Conservation (phyloP, 2,329 filamentous ascomycete genomes). For the Phaeosphaeriaceae sp. region DNA sequence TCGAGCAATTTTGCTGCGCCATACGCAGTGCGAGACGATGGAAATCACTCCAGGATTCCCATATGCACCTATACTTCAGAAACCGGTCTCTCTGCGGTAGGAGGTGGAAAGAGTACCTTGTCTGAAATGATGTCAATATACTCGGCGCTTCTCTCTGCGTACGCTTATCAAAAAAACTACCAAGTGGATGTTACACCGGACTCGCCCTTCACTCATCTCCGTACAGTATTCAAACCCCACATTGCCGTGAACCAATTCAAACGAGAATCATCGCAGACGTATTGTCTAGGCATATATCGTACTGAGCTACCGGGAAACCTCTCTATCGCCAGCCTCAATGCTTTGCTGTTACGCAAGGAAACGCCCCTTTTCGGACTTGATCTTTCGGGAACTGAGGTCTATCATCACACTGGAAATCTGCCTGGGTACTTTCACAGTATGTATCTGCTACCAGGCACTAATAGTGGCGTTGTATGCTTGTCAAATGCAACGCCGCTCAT, state of each 20-base stretch:
- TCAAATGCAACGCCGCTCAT: conserved; percentile 16
- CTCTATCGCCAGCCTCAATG: conserved; percentile 12
- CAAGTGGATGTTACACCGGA: neutral
- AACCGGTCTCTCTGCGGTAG: neutral
- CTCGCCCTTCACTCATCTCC: neutral
- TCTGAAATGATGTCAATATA: neutral
- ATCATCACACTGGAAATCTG: neutral
- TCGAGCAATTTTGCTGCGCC: neutral
- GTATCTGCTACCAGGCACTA: conserved; percentile 11
- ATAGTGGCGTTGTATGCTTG: conserved; percentile 17
- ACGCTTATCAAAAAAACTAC: neutral
- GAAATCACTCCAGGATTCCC: neutral
- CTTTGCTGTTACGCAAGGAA: neutral
- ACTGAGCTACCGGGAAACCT: conserved; percentile 15
- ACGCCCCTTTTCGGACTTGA: neutral
- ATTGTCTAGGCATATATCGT: conserved; percentile 22
- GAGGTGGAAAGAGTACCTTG: neutral
- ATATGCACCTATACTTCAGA: neutral
- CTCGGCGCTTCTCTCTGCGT: neutral
- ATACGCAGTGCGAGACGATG: neutral
- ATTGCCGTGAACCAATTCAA: neutral
- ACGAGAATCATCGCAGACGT: conserved; percentile 3
- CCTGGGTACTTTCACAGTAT: neutral
- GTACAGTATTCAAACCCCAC: neutral
- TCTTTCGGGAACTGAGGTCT: neutral